Percentiles rank a stretch among this genome's conserved stretches.
These are phyloP conservation scores for Rubus parviflorus DNA, from an alignment of 306 rosid species.

Conservation along the genomic window DNA sequence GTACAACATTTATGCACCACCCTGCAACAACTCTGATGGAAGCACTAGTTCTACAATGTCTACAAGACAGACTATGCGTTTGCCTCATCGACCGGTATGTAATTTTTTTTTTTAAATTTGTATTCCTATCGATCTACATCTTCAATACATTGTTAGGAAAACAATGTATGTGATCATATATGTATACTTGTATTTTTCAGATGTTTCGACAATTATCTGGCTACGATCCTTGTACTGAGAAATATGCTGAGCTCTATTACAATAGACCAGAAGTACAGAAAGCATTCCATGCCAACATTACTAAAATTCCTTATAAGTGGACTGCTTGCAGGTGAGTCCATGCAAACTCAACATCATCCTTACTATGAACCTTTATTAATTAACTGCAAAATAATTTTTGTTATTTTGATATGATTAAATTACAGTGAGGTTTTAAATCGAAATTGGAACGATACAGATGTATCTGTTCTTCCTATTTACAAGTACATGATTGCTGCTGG, in stretches of 20 bases:
- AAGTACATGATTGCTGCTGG: conserved; percentile 80
- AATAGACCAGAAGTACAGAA: conserved; percentile 87
- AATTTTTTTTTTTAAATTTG: too few relatives aligned
- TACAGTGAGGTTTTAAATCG: conserved; percentile 86
- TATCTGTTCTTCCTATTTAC: conserved; percentile 84
- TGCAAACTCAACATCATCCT: neutral
- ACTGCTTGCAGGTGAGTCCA: conserved; percentile 84
- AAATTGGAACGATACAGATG: conserved; percentile 94
- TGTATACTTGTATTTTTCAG: conserved; percentile 27
- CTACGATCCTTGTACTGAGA: conserved; percentile 94
- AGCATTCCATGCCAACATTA: conserved; percentile 88
- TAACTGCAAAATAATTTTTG: neutral
- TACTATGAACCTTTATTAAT: neutral
- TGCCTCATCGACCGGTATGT: conserved; percentile 70
- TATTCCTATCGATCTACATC: too few relatives aligned
- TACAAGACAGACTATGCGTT: conserved; percentile 46
- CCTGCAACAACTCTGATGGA: conserved; percentile 82
- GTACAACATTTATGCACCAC: conserved; percentile 93
- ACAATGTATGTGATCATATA: neutral
- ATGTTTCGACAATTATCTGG: conserved; percentile 57
- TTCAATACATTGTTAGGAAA: too few relatives aligned
- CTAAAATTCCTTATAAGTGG: conserved; percentile 82
- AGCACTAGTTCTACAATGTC: conserved; percentile 17
- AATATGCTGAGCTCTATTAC: conserved; percentile 87
- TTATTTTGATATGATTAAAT: neutral